phyloP scores from a whole-genome alignment of 2,329 filamentous ascomycete genomes.

The Tolypocladium guangdongense region DNA sequence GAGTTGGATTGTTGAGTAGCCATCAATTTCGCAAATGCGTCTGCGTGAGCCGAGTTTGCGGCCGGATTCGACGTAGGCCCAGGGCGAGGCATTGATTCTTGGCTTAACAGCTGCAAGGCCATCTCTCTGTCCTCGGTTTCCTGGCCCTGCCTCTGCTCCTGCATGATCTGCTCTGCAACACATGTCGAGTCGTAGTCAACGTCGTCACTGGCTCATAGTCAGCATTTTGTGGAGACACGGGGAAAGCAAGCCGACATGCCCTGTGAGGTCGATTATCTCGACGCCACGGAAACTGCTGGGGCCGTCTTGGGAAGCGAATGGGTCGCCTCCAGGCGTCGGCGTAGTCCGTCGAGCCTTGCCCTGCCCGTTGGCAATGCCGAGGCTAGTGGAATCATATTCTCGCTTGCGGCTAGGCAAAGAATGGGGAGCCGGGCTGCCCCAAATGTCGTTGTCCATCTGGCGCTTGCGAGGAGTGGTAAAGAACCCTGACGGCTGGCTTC shows the following conservation, averaged over 20 bases:
- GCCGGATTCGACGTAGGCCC: background rate
- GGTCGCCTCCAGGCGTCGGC: constrained; percentile 5
- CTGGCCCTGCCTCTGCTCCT: constrained; percentile 20
- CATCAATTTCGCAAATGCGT: constrained; percentile 7
- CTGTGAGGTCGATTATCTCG: constrained; percentile 31
- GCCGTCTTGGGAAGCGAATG: background rate
- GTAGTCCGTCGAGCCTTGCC: constrained; percentile 24
- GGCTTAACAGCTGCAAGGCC: constrained; percentile 16
- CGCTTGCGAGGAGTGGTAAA: constrained; percentile 12
- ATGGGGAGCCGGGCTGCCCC: constrained; percentile 7
- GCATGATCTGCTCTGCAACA: constrained; percentile 23
- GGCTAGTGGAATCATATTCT: constrained; percentile 9
- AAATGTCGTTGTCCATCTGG: background rate
- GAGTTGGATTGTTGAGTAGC: constrained; percentile 6
- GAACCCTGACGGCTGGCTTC: constrained; percentile 1
- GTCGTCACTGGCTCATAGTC: constrained; percentile 17
- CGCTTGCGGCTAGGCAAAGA: constrained; percentile 20
- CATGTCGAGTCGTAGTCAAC: constrained; percentile 16
- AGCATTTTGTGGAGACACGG: constrained; percentile 3
- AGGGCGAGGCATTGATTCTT: constrained; percentile 6
- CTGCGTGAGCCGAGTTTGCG: background rate
- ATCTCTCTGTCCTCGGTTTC: constrained; percentile 16
- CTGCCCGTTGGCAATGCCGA: constrained; percentile 5
- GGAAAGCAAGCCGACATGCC: constrained; percentile 14
- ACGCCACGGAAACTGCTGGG: constrained; percentile 5